Evolutionary conservation across 2,329 filamentous ascomycete genomes (phyloP).

Genomic region (Pleoardoris graminearum): DNA sequence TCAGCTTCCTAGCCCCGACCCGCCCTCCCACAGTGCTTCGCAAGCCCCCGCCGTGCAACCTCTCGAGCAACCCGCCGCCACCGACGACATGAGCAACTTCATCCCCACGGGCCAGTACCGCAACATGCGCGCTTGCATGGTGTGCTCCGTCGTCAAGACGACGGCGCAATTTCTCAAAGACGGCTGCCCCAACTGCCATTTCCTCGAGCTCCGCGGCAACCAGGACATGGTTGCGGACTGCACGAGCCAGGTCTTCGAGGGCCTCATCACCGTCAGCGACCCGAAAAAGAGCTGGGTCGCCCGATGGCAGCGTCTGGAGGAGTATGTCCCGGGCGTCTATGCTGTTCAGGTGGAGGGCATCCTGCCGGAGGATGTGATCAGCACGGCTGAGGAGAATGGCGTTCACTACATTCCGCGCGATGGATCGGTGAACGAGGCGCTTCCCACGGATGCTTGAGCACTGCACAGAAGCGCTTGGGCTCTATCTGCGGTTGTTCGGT

Average conservation of each 20-base stretch:
- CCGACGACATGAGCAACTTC: constrained; percentile 59
- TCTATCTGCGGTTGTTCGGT: not conserved
- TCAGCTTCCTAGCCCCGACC: not conserved
- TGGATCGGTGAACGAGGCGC: constrained; percentile 43
- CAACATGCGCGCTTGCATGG: constrained; percentile 95
- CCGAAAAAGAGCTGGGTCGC: constrained; percentile 90
- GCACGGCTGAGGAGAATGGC: constrained; percentile 61
- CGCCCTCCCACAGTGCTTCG: not conserved
- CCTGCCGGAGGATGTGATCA: constrained; percentile 61
- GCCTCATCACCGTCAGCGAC: constrained; percentile 81
- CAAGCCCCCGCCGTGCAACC: not conserved
- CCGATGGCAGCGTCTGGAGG: constrained; percentile 91
- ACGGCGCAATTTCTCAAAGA: constrained; percentile 78
- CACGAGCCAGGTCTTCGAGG: constrained; percentile 95
- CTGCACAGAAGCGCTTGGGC: not conserved
- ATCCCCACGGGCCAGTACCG: constrained; percentile 76
- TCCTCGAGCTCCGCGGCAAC: constrained; percentile 80
- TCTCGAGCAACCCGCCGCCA: constrained; percentile 23
- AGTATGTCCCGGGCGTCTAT: constrained; percentile 87
- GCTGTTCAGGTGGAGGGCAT: constrained; percentile 92
- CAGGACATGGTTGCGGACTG: constrained; percentile 85
- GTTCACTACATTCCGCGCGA: constrained; percentile 61
- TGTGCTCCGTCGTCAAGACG: constrained; percentile 92
- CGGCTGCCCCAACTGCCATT: constrained; percentile 94
- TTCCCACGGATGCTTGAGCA: constrained; percentile 31